Base-by-base conservation (phyloP, 495 filamentous ascomycete genomes). In the Podospora tetraspora region DNA sequence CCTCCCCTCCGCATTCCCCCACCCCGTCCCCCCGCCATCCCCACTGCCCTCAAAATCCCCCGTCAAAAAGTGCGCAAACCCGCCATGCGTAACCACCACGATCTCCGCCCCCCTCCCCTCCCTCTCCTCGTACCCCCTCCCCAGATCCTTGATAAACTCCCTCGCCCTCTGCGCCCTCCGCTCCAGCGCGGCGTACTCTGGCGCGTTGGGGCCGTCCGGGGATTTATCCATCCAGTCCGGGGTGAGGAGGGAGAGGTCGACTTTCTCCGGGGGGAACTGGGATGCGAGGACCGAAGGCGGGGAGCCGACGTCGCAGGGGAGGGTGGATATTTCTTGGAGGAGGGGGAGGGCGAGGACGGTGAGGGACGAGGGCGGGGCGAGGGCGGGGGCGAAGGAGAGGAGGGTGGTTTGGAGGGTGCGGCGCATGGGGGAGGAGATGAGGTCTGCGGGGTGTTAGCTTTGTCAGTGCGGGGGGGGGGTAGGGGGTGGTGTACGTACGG, bases 391-490 rank as follows among this genome's bases (percentile, higher is more conserved):
- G 79, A 97, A 97, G 60, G 85, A 86, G 62, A 88, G 79, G 11
- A 97, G 83, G 6, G 90, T 87, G 0, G 94, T 97, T 76, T 91
- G 89, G 34, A 98, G 80, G 3, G 94, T 96, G 64, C 94, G 89
- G 24, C 89, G 89, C 61, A 97, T 84, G 1, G 94, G 94, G 0
- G 92, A 96, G 59, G 92, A 88, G 21, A 94, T 86, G 2, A 97
- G 83, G 63, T 93, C 43, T 52, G 19, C 2, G 2, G 6, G 19
- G 6, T 6, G 43, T 52, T 52, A 52, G 43, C n/a, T 8, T n/a
- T 0, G 1, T 13, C 8, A 0, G 3, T 5, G 29, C 8, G 5
- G 34, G 5, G 37, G 37, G 11, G 5, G n/a, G 16, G 6, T 19
- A 5, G 37, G 37, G 37, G 16, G 16, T 0, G 16, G 16, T 1